These are phyloP conservation scores for Colletotrichum nymphaeae DNA, from an alignment of 2,329 filamentous ascomycete genomes.

Conservation along the genomic window DNA sequence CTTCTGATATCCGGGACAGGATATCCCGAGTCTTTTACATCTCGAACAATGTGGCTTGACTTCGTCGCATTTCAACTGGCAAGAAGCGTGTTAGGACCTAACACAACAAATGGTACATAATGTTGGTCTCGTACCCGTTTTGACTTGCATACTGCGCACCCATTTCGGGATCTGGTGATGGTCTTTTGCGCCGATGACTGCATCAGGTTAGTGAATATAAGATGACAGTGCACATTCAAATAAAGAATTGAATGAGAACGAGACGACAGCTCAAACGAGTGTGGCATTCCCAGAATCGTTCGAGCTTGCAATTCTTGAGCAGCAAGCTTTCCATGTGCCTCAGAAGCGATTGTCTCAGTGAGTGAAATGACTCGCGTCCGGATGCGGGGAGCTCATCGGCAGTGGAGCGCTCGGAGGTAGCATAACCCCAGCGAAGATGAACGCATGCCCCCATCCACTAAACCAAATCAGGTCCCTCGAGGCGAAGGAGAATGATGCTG, in stretches of 20 bases:
- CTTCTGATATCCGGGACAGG: constrained; percentile 6
- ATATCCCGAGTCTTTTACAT: constrained; percentile 15
- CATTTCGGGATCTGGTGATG: constrained; percentile 19
- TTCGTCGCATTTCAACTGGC: constrained; percentile 21
- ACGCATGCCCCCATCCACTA: not conserved
- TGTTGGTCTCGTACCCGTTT: not conserved
- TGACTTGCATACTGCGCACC: constrained; percentile 25
- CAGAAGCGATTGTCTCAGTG: not conserved
- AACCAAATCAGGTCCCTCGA: not conserved
- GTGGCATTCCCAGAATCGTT: not conserved
- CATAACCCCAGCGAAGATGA: not conserved
- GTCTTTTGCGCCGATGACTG: constrained; percentile 5
- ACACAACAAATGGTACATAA: too few relatives aligned
- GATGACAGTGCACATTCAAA: too few relatives aligned
- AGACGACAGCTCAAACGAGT: not conserved
- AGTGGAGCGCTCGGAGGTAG: not conserved
- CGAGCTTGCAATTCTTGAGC: not conserved
- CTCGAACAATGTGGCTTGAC: constrained; percentile 12
- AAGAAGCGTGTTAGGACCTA: not conserved
- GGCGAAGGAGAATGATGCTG: constrained; percentile 12
- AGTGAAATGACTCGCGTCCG: constrained; percentile 6
- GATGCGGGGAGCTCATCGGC: constrained; percentile 13
- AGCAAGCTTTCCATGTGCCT: not conserved
- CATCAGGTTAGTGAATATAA: not conserved
- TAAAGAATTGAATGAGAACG: too few relatives aligned